Base-by-base conservation (phyloP, 1,139 yeast genomes). In the Yamadazyma sp. region DNA sequence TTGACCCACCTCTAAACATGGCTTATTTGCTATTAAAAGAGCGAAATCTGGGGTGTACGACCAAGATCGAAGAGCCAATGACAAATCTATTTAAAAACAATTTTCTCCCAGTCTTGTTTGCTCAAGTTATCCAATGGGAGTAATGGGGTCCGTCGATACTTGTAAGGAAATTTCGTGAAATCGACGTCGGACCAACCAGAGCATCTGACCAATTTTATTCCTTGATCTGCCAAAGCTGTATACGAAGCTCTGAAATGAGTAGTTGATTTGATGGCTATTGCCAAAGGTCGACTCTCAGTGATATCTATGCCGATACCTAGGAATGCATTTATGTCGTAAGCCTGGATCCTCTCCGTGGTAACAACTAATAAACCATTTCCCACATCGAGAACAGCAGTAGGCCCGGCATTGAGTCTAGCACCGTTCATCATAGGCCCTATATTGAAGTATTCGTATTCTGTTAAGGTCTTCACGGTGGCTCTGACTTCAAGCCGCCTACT, bases 251-350 rank as follows among this genome's bases (percentile, higher is more conserved):
- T 31, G 30, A 42, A 42, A 30, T 42, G 44, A 9, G 45, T 41
- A 3, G 43, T 42, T 3, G 43, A 40, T 20, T 42, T 42, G 11
- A 40, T 31, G 17, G 31, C 31, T 7, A 28, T 28, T 5, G 14
- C 12, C 11, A 42, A 15, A 7, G 39, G 42, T 20, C 23, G 8
- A 9, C 33, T 9, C 17, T 28, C 17, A 2, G 18, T 30, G n/a
- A 43, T 41, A 34, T 43, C 43, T 11, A 43, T 34, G 4, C 41
- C 46, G 9, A 41, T 27, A 8, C 29, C 25, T 11, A 43, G 6
- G 17, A 43, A 41, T 2, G 46, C 45, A 39, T 41, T 41, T 3
- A 41, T 41, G 28, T 41, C 46, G 34, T 43, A 43, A 12, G 46
- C 45, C 33, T 43, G 45, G n/a, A 43, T 41, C 32, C 39, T 33